Conservation (phyloP, 2,329 filamentous ascomycete species). For the Elsinoe australis region DNA sequence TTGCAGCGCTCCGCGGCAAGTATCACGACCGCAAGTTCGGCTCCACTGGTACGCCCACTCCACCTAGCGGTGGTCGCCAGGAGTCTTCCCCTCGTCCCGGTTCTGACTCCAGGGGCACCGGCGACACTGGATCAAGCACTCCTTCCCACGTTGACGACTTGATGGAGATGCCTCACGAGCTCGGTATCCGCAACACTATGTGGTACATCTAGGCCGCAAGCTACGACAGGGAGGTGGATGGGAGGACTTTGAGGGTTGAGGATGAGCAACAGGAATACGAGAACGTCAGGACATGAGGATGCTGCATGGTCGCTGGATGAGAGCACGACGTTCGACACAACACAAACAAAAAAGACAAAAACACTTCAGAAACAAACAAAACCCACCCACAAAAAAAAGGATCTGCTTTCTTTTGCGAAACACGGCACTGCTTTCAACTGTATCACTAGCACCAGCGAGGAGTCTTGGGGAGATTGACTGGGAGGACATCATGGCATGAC, state of each 20-base stretch:
- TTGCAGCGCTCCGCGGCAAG: slow-evolving; percentile 73
- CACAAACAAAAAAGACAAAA: background rate
- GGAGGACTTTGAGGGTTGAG: background rate
- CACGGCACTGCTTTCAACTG: too few species aligned
- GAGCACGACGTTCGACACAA: background rate
- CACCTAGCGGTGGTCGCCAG: slow-evolving; percentile 19
- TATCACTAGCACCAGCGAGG: background rate
- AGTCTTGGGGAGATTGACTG: background rate
- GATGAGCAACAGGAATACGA: too few species aligned
- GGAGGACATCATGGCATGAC: background rate
- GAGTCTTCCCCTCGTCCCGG: slow-evolving; percentile 18
- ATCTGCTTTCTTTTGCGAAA: slow-evolving; percentile 2
- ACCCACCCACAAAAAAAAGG: background rate
- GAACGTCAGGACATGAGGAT: too few species aligned
- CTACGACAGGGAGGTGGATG: background rate
- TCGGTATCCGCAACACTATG: slow-evolving; percentile 38
- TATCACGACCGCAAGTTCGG: slow-evolving; percentile 56
- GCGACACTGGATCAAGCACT: background rate
- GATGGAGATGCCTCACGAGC: slow-evolving; percentile 35
- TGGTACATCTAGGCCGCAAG: slow-evolving; percentile 43
- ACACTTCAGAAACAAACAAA: background rate
- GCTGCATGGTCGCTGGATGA: too few species aligned
- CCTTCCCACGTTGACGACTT: slow-evolving; percentile 23
- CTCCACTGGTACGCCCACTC: slow-evolving; percentile 22
- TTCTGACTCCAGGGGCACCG: slow-evolving; percentile 16